Evolutionary conservation across 352 stramenopile species (phyloP), one percentile per base, ranked within the genome.

Genomic region (Phytopythium oedochilum): DNA sequence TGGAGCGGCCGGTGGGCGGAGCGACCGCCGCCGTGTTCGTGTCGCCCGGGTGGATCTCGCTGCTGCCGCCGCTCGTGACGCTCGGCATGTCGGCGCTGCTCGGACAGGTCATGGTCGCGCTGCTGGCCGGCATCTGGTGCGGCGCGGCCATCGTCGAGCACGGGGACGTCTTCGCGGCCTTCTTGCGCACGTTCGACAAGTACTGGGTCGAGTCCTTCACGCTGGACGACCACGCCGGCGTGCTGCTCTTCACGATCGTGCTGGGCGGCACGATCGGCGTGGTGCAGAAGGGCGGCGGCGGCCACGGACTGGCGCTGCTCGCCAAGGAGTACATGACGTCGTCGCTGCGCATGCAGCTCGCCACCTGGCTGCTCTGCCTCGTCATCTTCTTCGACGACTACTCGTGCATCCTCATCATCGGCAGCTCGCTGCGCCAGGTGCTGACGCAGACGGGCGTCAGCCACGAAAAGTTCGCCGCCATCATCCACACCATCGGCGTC

Each of bases 301-400:
- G 83, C 42, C 79, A 93, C 51, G 89, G 89, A 10, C 68, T 97
- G 38, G 86, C 89, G 45, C 61, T 90, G 17, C 55, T 90, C 25
- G 82, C 82, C 39, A 88, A 91, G 59, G 71, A 86, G 59, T 89
- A 78, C 61, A 92, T 92, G 83, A 92, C 78, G 12, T 86, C 80
- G 35, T 88, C 78, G 43, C 63, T 94, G 53, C 76, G 83, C 14
- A 92, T 92, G 78, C 83, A 92, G 59, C 64, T 96, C 29, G 83
- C 83, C 20, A 91, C 84, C 43, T 94, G 82, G 82, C 55, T 89
- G 45, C 61, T 94, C 25, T 94, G 84, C 47, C 63, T 92, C 48
- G 65, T 94, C 53, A 93, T 96, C 63, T 97, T 97, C 75, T 97
- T 97, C 57, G 89, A 97, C 61, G 89, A 97, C 68, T 97, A 96